A percentile compares a stretch with the other conserved stretches of the same genome.
phyloP scores from a whole-genome alignment of 23 red algal species.

The Chondrus crispus region DNA sequence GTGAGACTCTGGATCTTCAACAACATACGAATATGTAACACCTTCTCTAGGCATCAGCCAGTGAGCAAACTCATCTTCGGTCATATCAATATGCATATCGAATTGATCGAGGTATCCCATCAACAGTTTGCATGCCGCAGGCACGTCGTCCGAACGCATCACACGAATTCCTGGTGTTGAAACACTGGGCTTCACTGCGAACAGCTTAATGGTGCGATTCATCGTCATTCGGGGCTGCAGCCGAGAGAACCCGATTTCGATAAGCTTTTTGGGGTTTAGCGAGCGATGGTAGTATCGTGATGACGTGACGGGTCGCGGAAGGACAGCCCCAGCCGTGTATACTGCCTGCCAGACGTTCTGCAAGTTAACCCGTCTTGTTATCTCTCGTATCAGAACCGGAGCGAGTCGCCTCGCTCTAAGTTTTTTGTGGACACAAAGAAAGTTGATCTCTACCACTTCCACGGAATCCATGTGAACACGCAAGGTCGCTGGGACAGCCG shows the following conservation, averaged over 20 bases:
- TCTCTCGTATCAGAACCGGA: constrained; percentile 96
- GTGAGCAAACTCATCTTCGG: constrained; percentile 71
- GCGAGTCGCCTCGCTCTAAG: constrained; percentile 87
- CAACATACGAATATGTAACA: constrained; percentile 89
- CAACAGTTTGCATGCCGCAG: constrained; percentile 59
- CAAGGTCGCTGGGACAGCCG: constrained; percentile 76
- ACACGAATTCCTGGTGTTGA: constrained; percentile 40
- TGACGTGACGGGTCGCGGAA: constrained; percentile 73
- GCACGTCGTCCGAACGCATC: constrained; percentile 50
- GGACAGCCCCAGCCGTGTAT: constrained; percentile 86
- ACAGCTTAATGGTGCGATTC: constrained; percentile 65
- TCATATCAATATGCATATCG: constrained; percentile 45
- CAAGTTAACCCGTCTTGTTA: constrained; percentile 85
- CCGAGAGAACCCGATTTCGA: constrained; percentile 86
- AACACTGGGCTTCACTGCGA: constrained; percentile 59
- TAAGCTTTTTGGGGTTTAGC: constrained; percentile 91
- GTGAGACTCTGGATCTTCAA: constrained; percentile 33
- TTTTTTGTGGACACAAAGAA: constrained; percentile 99
- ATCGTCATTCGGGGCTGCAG: constrained; percentile 91
- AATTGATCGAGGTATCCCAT: constrained; percentile 39
- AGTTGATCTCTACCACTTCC: constrained; percentile 88
- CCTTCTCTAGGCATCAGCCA: constrained; percentile 84
- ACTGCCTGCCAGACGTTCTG: constrained; percentile 81
- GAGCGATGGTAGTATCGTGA: constrained; percentile 93
- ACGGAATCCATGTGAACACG: neutral